Conservation (phyloP, 257 asterid genomes). For the Plantago major region DNA sequence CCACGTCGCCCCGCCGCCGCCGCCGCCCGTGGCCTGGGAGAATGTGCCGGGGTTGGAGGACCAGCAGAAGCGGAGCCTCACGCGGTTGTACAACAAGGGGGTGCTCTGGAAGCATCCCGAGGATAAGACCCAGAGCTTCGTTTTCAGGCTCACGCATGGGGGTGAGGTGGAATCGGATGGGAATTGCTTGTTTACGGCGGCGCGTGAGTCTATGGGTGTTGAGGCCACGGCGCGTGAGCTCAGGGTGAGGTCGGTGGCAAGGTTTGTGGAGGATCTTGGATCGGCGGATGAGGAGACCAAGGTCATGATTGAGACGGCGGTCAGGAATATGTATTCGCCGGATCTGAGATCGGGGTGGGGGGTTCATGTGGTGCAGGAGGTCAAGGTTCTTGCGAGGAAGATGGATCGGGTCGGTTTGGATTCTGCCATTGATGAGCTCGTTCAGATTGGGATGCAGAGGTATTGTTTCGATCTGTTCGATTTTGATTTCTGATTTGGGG, state of each 20-base stretch:
- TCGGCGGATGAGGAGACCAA: conserved; percentile 51
- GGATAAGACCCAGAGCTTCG: conserved; percentile 38
- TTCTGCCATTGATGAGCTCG: conserved; percentile 68
- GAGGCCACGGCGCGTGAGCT: conserved; percentile 62
- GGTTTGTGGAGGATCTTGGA: conserved; percentile 75
- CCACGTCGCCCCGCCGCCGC: conserved; percentile 30
- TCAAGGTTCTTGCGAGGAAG: conserved; percentile 69
- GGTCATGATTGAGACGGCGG: conserved; percentile 49
- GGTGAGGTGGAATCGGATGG: conserved; percentile 95
- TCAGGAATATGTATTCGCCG: conserved; percentile 79
- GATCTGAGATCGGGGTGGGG: conserved; percentile 97
- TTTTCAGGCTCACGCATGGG: conserved; percentile 72
- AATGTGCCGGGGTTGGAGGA: conserved; percentile 74
- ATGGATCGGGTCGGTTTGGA: conserved; percentile 61
- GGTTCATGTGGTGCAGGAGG: conserved; percentile 88
- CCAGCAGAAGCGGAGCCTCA: conserved; percentile 64
- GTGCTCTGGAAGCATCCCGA: conserved; percentile 85
- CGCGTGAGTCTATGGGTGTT: conserved; percentile 51
- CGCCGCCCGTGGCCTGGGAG: conserved; percentile 47
- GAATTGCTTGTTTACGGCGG: conserved; percentile 81
- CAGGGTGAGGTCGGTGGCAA: conserved; percentile 57
- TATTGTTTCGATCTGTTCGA: not conserved
- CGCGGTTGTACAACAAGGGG: conserved; percentile 60
- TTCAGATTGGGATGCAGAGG: conserved; percentile 84
- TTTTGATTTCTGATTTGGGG: conserved; percentile 3